Percentiles rank a stretch among this genome's conserved stretches.
These are phyloP conservation scores for Penicillium crustosum DNA, from an alignment of 2,329 filamentous ascomycete genomes.

Conservation along the genomic window DNA sequence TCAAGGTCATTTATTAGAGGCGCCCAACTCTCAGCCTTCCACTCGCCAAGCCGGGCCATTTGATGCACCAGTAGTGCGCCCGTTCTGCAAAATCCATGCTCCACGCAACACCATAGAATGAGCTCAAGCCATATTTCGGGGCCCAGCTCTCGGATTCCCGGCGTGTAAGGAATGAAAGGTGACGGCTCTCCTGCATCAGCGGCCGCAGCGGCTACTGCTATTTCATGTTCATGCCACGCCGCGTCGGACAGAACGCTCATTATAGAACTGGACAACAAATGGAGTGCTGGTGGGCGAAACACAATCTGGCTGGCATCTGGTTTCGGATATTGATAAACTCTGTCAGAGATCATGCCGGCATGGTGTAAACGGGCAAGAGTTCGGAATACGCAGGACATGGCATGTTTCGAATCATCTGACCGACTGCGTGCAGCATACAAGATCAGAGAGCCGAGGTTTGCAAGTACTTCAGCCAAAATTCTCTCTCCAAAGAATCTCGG, in stretches of 20 bases:
- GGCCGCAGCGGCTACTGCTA: slow-evolving; percentile 38
- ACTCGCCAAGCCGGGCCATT: slow-evolving; percentile 34
- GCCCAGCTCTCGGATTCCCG: slow-evolving; percentile 45
- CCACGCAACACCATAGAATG: slow-evolving; percentile 53
- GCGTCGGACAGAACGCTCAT: slow-evolving; percentile 50
- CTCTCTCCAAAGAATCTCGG: slow-evolving; percentile 23
- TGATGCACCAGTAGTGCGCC: slow-evolving; percentile 42
- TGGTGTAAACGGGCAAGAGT: slow-evolving; percentile 49
- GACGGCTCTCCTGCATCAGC: slow-evolving; percentile 39
- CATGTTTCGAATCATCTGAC: slow-evolving; percentile 34
- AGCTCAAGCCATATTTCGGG: slow-evolving; percentile 52
- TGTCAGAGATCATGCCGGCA: slow-evolving; percentile 43
- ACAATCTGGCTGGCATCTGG: slow-evolving; percentile 30
- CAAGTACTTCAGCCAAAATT: slow-evolving; percentile 42
- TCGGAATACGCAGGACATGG: slow-evolving; percentile 48
- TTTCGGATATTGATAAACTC: slow-evolving; percentile 43
- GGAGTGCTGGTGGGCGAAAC: slow-evolving; percentile 45
- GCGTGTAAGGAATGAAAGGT: slow-evolving; percentile 41
- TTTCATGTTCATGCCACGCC: slow-evolving; percentile 45
- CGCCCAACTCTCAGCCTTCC: slow-evolving; percentile 46
- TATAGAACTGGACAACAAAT: slow-evolving; percentile 46
- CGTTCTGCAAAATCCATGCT: slow-evolving; percentile 45
- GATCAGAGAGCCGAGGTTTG: slow-evolving; percentile 42
- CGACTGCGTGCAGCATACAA: slow-evolving; percentile 42
- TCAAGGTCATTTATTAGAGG: slow-evolving; percentile 30